Evolutionary conservation across 768 basidiomycete genomes (phyloP), one percentile per base, ranked within the genome.

Genomic region (Tulasnella sp.): DNA sequence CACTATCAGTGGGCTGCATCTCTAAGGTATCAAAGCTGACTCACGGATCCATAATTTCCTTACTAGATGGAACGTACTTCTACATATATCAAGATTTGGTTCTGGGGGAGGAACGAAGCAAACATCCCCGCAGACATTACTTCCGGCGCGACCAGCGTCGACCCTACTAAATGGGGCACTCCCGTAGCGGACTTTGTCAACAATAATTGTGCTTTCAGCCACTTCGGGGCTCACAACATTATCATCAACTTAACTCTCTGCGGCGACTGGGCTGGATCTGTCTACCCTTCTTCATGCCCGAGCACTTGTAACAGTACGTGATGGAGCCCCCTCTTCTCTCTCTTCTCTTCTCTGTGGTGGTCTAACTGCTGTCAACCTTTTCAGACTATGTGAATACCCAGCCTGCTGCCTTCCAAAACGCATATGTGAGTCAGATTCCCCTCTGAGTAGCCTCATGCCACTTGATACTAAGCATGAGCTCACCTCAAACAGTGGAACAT

Each of bases 401-500:
- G 46, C 65, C 66, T 11, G 41, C 50, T 12, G 53, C 50, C 3
- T 66, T 66, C 58, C 29, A 34, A 15, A 65, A 66, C 55, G 63
- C 64, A 2, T 64, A 63, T 45, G 34, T 38, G 34, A 38, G 34
- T 38, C 34, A 15, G 5, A 15, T 38, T 38, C 34, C 34, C 5
- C 34, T 38, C 34, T 7, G 34, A 7, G 34, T 38, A 7, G 5
- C 7, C 15, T 5, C 34, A 15, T 15, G 7, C 34, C 7, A 38
- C 34, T 15, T 38, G 15, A 38, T 38, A 5, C 34, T 15, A 38
- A 5, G 15, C 15, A 15, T 38, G 5, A 7, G 34, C 34, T 15
- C 34, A 38, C 15, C 15, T 38, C 34, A 38, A 38, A 38, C 15
- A 38, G 34, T 88, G 84, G 83, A 79, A 79, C 62, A 74, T 88